Base-by-base conservation (phyloP, 2,329 filamentous ascomycete genomes). In the Trichoderma semiorbis region DNA sequence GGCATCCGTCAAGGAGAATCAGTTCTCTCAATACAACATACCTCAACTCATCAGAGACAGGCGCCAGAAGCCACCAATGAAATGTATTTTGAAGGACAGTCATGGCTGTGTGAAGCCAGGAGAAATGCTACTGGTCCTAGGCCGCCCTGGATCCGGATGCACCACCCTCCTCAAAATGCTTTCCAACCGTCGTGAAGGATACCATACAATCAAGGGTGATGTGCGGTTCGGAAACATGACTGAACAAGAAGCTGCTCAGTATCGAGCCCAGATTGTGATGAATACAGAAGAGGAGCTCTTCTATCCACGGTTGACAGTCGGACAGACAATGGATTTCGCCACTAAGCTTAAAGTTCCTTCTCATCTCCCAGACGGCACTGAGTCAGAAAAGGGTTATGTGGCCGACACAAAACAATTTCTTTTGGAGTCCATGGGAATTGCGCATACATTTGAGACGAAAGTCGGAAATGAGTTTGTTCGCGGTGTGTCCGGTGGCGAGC, bases 51-150 rank as follows among this genome's bases (percentile, higher is more conserved):
- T 53, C 47, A 53, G 21, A 53, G 47, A 53, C 47, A 14, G 47
- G n/a, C 47, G 47, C 47, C 47, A 53, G 47, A 53, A 53, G 47
- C 47, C 47, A 53, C 47, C 47, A 53, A 53, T 53, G 21, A 53
- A 53, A 53, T 24, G 21, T 12, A 53, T 53, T 24, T 53, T 53
- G 21, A 53, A 53, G 47, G 47, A 53, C 47, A 24, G 47, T 53
- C 87, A 90, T 77, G 91, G 91, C 11, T 92, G 90, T 74, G 88
- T 93, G 65, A 90, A 90, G 78, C 91, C 91, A 0, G 92, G 91
- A 28, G 90, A 93, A 79, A 92, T 93, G 91, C 80, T 92, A 1
- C 81, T 93, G 0, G 90, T 93, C 0, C 83, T 93, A 0, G 91
- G 91, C 3, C 85, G 90, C 1, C 91, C 91, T 0, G 91, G 91